phyloP scores from a whole-genome alignment of 306 rosid species.

The Aeschynomene evenia region DNA sequence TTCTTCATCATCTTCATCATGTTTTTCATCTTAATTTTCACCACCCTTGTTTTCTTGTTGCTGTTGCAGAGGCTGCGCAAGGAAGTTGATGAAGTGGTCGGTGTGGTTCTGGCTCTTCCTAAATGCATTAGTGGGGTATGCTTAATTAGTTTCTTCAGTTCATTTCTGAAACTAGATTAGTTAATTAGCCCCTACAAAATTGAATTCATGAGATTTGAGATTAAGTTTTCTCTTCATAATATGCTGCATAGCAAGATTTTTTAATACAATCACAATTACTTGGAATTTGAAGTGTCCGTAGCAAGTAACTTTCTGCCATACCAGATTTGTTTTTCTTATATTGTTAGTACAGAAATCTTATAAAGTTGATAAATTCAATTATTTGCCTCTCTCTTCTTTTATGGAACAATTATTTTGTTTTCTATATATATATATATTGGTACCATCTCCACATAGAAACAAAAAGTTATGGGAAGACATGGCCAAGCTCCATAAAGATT shows the following conservation, averaged over 20 bases:
- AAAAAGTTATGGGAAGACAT: neutral
- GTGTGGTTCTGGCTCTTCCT: conserved; percentile 60
- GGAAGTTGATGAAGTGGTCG: conserved; percentile 35
- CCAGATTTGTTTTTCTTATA: neutral
- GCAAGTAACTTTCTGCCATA: neutral
- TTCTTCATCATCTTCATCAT: neutral
- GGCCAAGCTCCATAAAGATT: neutral
- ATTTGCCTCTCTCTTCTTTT: neutral
- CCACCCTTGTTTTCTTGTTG: neutral
- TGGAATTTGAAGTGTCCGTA: neutral
- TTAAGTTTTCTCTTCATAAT: neutral
- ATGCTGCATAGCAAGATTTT: neutral
- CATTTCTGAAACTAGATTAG: neutral
- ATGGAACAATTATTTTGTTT: neutral
- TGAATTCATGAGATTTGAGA: neutral
- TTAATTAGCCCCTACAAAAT: neutral
- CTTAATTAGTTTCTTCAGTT: neutral
- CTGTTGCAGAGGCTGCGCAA: conserved; percentile 43
- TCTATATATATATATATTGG: too few species aligned
- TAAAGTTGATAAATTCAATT: neutral
- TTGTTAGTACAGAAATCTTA: neutral
- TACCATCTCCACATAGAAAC: neutral
- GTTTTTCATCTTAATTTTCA: neutral
- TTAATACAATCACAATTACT: neutral
- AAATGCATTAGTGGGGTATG: conserved; percentile 60